phyloP scores from a whole-genome alignment of 768 basidiomycete genomes.

The Fomitopsis serialis region DNA sequence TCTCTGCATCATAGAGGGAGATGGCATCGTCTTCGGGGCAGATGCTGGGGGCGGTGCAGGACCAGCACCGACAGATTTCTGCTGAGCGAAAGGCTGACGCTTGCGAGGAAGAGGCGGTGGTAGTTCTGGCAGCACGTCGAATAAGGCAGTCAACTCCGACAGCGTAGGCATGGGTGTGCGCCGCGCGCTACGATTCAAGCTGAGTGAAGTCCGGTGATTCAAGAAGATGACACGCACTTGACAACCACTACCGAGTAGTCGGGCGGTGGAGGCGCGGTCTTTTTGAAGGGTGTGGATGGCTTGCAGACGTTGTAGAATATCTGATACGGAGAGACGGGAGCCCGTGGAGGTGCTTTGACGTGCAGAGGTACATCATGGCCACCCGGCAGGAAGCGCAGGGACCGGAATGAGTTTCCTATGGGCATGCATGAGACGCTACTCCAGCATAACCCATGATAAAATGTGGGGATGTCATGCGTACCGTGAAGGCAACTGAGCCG shows the following conservation, averaged over 20 bases:
- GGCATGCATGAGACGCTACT: no score
- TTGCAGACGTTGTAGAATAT: conserved; percentile 92
- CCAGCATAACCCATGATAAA: no score
- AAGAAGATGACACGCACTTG: conserved; percentile 48
- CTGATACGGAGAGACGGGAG: conserved; percentile 53
- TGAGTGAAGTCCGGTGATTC: background rate
- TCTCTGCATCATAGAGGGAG: conserved; percentile 2
- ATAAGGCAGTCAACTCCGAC: conserved; percentile 70
- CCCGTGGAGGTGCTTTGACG: conserved; percentile 18
- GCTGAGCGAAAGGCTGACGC: conserved; percentile 19
- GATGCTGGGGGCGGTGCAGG: background rate
- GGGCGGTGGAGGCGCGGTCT: conserved; percentile 68
- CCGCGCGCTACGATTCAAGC: conserved; percentile 51
- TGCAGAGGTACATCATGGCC: conserved; percentile 51
- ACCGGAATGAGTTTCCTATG: conserved; percentile 61
- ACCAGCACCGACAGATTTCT: conserved; percentile 13
- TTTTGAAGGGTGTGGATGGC: conserved; percentile 80
- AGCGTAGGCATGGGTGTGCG: conserved; percentile 80
- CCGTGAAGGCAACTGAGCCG: conserved; percentile 35
- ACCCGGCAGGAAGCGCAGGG: conserved; percentile 67
- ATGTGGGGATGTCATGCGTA: no score
- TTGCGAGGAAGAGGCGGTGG: conserved; percentile 58
- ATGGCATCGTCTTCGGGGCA: background rate
- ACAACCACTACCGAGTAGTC: conserved; percentile 87
- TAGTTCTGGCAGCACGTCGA: conserved; percentile 55